Evolutionary conservation across 257 asterid species (phyloP).

Genomic region (Mitragyna speciosa): DNA sequence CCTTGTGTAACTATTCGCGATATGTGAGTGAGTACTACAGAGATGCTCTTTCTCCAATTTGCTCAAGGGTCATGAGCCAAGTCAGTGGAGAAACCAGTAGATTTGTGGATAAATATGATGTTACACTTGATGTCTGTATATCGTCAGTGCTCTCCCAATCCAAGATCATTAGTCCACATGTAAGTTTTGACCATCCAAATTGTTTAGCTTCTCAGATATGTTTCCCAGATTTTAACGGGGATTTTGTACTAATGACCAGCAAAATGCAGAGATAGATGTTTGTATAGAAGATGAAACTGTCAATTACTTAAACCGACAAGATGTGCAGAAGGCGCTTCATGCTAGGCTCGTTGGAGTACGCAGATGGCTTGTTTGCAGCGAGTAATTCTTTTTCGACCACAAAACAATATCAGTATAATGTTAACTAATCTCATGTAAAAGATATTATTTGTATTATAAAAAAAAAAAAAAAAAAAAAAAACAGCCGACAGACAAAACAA

Average conservation of each 20-base stretch:
- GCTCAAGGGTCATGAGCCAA: conserved; percentile 52
- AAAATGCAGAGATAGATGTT: conserved; percentile 52
- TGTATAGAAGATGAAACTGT: conserved; percentile 64
- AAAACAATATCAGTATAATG: neutral
- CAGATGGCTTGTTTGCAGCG: conserved; percentile 66
- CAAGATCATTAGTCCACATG: conserved; percentile 53
- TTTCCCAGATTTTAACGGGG: neutral
- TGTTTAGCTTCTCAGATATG: conserved; percentile 1
- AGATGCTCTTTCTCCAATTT: conserved; percentile 46
- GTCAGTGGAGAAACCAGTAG: conserved; percentile 61
- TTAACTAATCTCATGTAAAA: neutral
- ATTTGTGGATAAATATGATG: conserved; percentile 66
- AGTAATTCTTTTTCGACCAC: conserved; percentile 34
- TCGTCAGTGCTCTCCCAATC: conserved; percentile 66
- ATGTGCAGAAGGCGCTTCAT: conserved; percentile 61
- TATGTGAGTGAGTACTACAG: conserved; percentile 61
- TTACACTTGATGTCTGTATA: conserved; percentile 70
- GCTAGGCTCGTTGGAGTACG: conserved; percentile 63
- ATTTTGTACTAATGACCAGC: conserved; percentile 26
- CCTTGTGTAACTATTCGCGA: conserved; percentile 59
- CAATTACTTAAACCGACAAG: conserved; percentile 57
- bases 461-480: neutral
- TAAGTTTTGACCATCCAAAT: conserved; percentile 21
- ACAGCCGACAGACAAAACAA: neutral
- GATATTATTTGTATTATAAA: neutral